Conservation (phyloP, 1,284 basidiomycete species). For the Cryptococcus neoformans region DNA sequence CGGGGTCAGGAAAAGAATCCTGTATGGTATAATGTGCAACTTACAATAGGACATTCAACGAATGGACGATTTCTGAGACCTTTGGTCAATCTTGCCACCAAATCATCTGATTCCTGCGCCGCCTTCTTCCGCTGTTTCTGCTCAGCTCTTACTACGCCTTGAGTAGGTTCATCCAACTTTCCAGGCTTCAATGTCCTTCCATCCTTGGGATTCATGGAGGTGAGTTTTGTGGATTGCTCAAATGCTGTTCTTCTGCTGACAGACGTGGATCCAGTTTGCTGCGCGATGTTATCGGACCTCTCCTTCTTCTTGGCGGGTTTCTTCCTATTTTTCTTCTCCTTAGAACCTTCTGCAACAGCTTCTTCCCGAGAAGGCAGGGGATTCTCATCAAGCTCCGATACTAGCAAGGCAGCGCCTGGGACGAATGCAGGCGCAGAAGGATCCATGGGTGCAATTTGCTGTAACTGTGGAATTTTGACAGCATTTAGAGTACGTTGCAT, state of each 20-base stretch:
- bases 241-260: conserved; percentile 31
- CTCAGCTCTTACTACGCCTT: conserved; percentile 3
- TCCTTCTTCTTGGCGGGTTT: conserved; percentile 1
- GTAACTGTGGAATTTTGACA: conserved; percentile 9
- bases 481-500: background rate
- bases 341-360: background rate
- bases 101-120: conserved; percentile 39
- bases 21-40: conserved; percentile 3
- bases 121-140: conserved; percentile 18
- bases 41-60: conserved; percentile 48
- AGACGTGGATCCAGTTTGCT: conserved; percentile 1
- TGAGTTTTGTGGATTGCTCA: conserved; percentile 28
- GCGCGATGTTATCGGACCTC: conserved; percentile 4
- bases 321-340: conserved; percentile 3
- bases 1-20: background rate
- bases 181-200: conserved; percentile 7
- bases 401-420: conserved; percentile 7
- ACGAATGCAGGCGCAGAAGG: conserved; percentile 11
- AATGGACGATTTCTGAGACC: conserved; percentile 40
- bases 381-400: conserved; percentile 6
- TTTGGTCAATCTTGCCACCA: conserved; percentile 41
- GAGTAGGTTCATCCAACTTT: background rate
- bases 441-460: conserved; percentile 6
- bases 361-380: background rate
- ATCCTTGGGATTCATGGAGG: conserved; percentile 1